Conservation (phyloP, 2,329 filamentous ascomycete genomes). For the Botrytis pseudocinerea region DNA sequence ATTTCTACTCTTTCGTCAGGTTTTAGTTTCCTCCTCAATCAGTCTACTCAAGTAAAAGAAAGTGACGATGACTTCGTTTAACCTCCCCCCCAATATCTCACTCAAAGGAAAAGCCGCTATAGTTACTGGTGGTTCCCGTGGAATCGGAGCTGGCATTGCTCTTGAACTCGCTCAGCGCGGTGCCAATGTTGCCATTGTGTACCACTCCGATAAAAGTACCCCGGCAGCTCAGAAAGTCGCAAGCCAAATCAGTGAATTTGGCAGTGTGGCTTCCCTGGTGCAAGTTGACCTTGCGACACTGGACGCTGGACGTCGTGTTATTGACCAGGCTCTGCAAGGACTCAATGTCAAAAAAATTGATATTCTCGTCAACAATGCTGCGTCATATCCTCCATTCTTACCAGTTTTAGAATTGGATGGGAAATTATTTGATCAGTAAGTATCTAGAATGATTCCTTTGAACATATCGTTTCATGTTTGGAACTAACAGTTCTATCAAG, state of each 20-base stretch:
- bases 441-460: not conserved
- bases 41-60: not conserved
- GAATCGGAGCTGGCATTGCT: constrained; percentile 59
- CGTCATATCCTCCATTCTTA: not conserved
- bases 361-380: constrained; percentile 47
- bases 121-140: constrained; percentile 49
- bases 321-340: not conserved
- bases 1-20: not conserved
- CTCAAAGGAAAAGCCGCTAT: constrained; percentile 27
- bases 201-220: constrained; percentile 46
- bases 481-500: not conserved
- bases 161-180: constrained; percentile 56
- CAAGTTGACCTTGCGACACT: constrained; percentile 53
- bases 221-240: constrained; percentile 46
- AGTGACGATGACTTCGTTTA: not conserved
- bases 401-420: not conserved
- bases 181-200: constrained; percentile 58
- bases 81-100: constrained; percentile 1
- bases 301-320: constrained; percentile 40
- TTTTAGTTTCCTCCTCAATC: not conserved
- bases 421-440: not conserved
- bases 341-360: constrained; percentile 38
- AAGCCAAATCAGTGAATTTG: constrained; percentile 45
- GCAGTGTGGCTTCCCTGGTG: constrained; percentile 53
- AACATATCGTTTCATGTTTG: not conserved